A percentile compares a stretch with the other conserved stretches of the same genome.
phyloP scores from a whole-genome alignment of 352 stramenopile species.

The Pythium apleroticum region DNA sequence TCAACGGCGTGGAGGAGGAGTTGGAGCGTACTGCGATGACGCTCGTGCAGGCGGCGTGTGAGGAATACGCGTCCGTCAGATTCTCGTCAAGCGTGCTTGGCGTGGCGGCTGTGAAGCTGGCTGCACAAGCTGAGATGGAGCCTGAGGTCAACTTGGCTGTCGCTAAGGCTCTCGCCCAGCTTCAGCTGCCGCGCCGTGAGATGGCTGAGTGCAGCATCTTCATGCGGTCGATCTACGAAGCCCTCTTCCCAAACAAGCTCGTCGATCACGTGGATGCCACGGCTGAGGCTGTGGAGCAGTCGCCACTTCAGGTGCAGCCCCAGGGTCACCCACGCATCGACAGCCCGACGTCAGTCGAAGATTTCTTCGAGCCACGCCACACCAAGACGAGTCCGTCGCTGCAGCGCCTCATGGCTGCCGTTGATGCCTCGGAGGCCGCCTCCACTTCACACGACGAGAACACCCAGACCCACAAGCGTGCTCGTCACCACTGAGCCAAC shows the following conservation, averaged over 20 bases:
- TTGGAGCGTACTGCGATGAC: constrained; percentile 19
- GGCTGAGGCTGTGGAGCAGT: not conserved
- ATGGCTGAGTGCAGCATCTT: constrained; percentile 14
- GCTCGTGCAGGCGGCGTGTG: constrained; percentile 21
- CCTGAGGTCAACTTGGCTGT: constrained; percentile 10
- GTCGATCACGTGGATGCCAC: constrained; percentile 5
- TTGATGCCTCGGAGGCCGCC: constrained; percentile 1
- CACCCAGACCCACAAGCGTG: constrained; percentile 13
- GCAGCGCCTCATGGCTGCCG: constrained; percentile 22
- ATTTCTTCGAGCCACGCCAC: constrained; percentile 24
- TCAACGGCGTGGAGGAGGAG: constrained; percentile 13
- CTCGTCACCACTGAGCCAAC: constrained; percentile 10
- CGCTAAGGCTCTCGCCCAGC: constrained; percentile 11
- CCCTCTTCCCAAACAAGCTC: constrained; percentile 16
- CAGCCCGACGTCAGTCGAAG: constrained; percentile 24
- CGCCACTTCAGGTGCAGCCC: constrained; percentile 6
- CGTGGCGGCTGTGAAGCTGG: constrained; percentile 17
- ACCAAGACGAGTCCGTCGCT: constrained; percentile 19
- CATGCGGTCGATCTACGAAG: constrained; percentile 16
- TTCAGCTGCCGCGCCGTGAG: constrained; percentile 15
- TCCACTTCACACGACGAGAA: constrained; percentile 1
- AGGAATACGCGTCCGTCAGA: constrained; percentile 23
- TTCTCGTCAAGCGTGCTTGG: constrained; percentile 18
- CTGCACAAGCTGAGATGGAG: constrained; percentile 15
- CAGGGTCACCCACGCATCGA: constrained; percentile 16